phyloP scores from a whole-genome alignment of 1,139 yeast species.

The Insectozyma bohioensis region DNA sequence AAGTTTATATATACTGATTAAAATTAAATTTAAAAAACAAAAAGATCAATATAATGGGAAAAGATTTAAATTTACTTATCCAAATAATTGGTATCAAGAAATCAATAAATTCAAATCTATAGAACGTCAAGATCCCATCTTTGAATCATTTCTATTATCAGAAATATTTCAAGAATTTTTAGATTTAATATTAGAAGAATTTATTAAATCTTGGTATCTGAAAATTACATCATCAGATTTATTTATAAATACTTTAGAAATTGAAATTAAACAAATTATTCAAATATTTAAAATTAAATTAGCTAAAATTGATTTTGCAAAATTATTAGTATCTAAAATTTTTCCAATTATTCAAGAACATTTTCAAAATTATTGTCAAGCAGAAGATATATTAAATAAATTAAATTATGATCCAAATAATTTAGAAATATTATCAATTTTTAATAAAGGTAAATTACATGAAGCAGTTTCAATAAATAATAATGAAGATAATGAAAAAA shows the following conservation, averaged over 20 bases:
- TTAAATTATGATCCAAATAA: conserved; percentile 48
- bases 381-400: conserved; percentile 46
- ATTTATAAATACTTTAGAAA: conserved; percentile 56
- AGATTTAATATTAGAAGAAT: conserved; percentile 55
- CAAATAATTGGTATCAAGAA: conserved; percentile 28
- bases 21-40: conserved; percentile 1
- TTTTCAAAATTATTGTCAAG: conserved; percentile 50
- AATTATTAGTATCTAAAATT: conserved; percentile 54
- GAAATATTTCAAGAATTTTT: conserved; percentile 54
- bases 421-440: conserved; percentile 59
- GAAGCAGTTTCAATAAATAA: conserved; percentile 52
- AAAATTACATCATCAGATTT: conserved; percentile 45
- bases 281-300: conserved; percentile 42
- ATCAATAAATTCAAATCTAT: conserved; percentile 9
- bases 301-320: conserved; percentile 50
- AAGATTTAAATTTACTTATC: conserved; percentile 26
- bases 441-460: conserved; percentile 59
- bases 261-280: conserved; percentile 47
- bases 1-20: too few species aligned
- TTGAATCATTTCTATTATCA: conserved; percentile 54
- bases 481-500: conserved; percentile 45
- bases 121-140: conserved; percentile 28
- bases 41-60: too few species aligned
- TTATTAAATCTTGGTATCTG: conserved; percentile 64
- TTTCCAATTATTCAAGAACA: conserved; percentile 72